Percentiles rank a stretch among this genome's conserved stretches.
phyloP scores from a whole-genome alignment of 176 grass and related monocot genomes.

The Puccinellia tenuiflora region DNA sequence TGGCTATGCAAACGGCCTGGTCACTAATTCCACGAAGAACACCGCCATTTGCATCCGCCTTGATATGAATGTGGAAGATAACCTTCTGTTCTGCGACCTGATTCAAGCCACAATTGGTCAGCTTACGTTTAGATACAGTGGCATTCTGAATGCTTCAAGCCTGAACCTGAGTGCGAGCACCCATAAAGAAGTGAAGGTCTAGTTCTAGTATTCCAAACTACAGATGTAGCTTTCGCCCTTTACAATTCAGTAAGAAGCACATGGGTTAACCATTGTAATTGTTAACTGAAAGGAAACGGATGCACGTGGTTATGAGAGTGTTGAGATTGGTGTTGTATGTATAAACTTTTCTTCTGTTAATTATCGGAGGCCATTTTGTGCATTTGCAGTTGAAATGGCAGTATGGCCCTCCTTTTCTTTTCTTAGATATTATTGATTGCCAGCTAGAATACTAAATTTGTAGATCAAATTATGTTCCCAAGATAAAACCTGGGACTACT shows the following conservation, averaged over 20 bases:
- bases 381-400: neutral
- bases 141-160: neutral
- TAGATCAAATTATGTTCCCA: neutral
- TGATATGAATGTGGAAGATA: neutral
- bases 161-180: neutral
- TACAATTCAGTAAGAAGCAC: neutral
- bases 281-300: neutral
- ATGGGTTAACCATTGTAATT: neutral
- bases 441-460: neutral
- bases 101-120: neutral
- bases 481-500: neutral
- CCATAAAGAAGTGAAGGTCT: neutral
- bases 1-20: neutral
- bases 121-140: neutral
- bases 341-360: neutral
- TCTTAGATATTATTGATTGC: neutral
- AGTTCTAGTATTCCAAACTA: neutral
- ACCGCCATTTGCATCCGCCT: neutral
- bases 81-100: neutral
- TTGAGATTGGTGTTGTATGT: neutral
- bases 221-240: neutral
- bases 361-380: neutral
- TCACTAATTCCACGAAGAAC: neutral
- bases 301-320: neutral
- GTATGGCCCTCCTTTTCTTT: neutral